Percentiles rank a stretch among this genome's conserved stretches.
Conservation (phyloP, 2,329 filamentous ascomycete genomes). For the Coniochaeta pulveracea region DNA sequence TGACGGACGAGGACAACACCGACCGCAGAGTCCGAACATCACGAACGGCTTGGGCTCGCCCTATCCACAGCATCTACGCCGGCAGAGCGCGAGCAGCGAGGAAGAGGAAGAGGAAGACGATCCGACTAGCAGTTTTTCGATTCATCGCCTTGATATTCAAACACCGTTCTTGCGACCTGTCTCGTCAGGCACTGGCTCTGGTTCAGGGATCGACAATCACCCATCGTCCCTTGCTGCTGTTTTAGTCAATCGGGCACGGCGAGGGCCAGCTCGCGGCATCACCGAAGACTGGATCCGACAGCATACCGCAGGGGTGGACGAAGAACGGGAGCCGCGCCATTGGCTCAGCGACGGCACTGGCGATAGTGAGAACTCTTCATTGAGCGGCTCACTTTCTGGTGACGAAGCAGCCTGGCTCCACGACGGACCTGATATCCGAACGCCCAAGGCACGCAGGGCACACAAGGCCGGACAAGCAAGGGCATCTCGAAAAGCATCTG, state of each 20-base stretch:
- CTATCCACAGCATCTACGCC: constrained; percentile 52
- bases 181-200: constrained; percentile 27
- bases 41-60: constrained; percentile 90
- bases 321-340: constrained; percentile 58
- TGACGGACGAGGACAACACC: constrained; percentile 15
- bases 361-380: constrained; percentile 64
- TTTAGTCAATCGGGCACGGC: constrained; percentile 50
- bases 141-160: constrained; percentile 49
- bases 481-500: constrained; percentile 21
- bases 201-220: constrained; percentile 24
- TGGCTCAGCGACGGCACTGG: constrained; percentile 75
- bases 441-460: constrained; percentile 31
- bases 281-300: constrained; percentile 82
- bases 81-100: constrained; percentile 44
- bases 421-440: constrained; percentile 34
- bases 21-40: constrained; percentile 26
- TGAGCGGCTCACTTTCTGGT: constrained; percentile 52
- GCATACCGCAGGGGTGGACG: constrained; percentile 62
- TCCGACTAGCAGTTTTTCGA: constrained; percentile 46
- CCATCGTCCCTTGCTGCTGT: constrained; percentile 37
- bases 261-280: constrained; percentile 49
- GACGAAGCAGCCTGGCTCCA: constrained; percentile 31
- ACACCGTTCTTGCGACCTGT: constrained; percentile 51
- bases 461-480: constrained; percentile 13
- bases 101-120: constrained; percentile 12